Evolutionary conservation across 352 stramenopile species (phyloP).

Genomic region (Globisporangium canariense): DNA sequence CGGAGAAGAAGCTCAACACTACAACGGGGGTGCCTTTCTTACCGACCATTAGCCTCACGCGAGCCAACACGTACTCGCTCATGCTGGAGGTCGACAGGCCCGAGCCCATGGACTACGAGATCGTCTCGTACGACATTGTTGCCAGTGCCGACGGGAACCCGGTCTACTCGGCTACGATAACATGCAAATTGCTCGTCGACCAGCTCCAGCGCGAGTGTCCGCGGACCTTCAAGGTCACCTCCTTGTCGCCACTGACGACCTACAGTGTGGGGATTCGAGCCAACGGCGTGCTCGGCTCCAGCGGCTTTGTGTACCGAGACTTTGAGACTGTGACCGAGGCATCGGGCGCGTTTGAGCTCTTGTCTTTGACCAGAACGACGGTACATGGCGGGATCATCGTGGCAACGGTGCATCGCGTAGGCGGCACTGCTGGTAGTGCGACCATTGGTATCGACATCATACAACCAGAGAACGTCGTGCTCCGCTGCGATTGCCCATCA

Average conservation of each 20-base stretch:
- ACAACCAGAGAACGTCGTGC: constrained; percentile 25
- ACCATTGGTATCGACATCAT: constrained; percentile 28
- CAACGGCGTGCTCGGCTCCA: constrained; percentile 4
- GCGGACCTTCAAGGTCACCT: not conserved
- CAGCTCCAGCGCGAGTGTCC: constrained; percentile 3
- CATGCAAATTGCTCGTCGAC: not conserved
- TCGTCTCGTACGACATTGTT: constrained; percentile 29
- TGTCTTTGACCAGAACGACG: constrained; percentile 13
- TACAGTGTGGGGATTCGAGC: constrained; percentile 12
- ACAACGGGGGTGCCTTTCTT: constrained; percentile 28
- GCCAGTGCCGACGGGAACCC: constrained; percentile 5
- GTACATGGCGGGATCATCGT: constrained; percentile 21
- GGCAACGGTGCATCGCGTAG: constrained; percentile 28
- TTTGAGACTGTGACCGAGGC: constrained; percentile 10
- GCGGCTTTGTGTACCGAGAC: not conserved
- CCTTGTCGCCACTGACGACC: not conserved
- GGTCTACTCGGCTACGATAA: constrained; percentile 7
- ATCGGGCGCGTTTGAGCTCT: constrained; percentile 21
- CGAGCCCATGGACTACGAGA: constrained; percentile 30
- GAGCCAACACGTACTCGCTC: constrained; percentile 43
- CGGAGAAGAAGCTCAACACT: constrained; percentile 24
- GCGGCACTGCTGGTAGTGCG: constrained; percentile 30
- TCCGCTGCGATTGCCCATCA: constrained; percentile 27
- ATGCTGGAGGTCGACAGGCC: constrained; percentile 18
- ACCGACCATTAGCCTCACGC: constrained; percentile 18